Conservation (phyloP, 2,329 filamentous ascomycete species). For the Davidsoniella eucalypti region DNA sequence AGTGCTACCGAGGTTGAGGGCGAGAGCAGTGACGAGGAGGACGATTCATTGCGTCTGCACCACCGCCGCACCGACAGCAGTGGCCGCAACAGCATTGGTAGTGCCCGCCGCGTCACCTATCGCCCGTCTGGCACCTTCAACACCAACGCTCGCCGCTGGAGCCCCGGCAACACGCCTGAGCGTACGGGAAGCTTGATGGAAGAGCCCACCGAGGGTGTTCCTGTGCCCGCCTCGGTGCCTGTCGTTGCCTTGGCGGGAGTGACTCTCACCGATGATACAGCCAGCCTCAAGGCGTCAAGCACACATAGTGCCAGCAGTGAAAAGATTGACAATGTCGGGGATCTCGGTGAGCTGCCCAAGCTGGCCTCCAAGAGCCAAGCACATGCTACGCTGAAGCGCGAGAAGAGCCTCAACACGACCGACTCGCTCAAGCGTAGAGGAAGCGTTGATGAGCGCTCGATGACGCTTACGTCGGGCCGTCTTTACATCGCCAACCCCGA, state of each 20-base stretch:
- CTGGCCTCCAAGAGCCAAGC: constrained; percentile 42
- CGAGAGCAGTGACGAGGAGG: constrained; percentile 66
- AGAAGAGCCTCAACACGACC: constrained; percentile 48
- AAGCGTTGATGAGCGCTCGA: constrained; percentile 69
- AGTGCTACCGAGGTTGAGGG: constrained; percentile 93
- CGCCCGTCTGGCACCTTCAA: constrained; percentile 32
- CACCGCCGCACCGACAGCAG: constrained; percentile 62
- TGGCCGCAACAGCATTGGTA: constrained; percentile 51
- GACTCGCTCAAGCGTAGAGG: constrained; percentile 62
- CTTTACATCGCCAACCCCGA: constrained; percentile 81
- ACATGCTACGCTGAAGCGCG: constrained; percentile 40
- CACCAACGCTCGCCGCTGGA: constrained; percentile 29
- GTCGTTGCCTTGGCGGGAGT: constrained; percentile 11
- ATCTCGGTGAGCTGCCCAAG: constrained; percentile 32
- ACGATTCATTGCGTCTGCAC: constrained; percentile 31
- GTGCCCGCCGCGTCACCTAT: constrained; percentile 33
- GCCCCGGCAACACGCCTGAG: constrained; percentile 39
- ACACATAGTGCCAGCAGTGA: constrained; percentile 42
- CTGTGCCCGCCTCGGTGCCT: background rate
- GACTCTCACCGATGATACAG: constrained; percentile 23
- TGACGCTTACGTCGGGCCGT: constrained; percentile 55
- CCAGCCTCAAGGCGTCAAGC: constrained; percentile 33
- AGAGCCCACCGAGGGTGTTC: constrained; percentile 12
- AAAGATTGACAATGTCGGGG: constrained; percentile 42
- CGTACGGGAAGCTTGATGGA: constrained; percentile 35